Percentiles rank a stretch among this genome's conserved stretches.
These are phyloP conservation scores for Gossypium gossypioides DNA, from an alignment of 441 rosid genomes.

Conservation along the genomic window DNA sequence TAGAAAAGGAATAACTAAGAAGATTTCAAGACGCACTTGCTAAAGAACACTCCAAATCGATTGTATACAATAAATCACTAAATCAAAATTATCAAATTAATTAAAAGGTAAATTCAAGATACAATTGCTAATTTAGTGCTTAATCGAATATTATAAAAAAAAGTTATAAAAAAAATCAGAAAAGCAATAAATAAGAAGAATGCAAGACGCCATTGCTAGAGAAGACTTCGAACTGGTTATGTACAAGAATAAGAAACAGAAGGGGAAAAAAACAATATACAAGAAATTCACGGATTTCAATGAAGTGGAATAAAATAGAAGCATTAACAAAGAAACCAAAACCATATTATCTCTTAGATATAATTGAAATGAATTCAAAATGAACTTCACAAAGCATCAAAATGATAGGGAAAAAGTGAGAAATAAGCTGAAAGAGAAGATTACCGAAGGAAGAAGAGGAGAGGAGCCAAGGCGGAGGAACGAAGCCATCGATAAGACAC, in stretches of 20 bases:
- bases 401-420: neutral
- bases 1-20: neutral
- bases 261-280: neutral
- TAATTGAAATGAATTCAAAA: neutral
- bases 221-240: neutral
- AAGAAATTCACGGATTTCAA: neutral
- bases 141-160: neutral
- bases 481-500: conserved; percentile 53
- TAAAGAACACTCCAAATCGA: neutral
- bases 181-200: neutral
- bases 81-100: neutral
- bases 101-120: neutral
- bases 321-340: neutral
- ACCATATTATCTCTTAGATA: neutral
- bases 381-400: neutral
- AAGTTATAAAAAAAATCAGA: neutral
- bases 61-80: neutral
- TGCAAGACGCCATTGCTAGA: neutral
- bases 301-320: neutral
- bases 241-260: neutral
- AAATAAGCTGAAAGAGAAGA: neutral
- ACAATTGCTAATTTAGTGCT: neutral
- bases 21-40: neutral
- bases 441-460: conserved; percentile 33
- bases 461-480: conserved; percentile 73